These are phyloP conservation scores for Gremmenia infestans DNA, from an alignment of 2,329 filamentous ascomycete genomes.

Conservation along the genomic window DNA sequence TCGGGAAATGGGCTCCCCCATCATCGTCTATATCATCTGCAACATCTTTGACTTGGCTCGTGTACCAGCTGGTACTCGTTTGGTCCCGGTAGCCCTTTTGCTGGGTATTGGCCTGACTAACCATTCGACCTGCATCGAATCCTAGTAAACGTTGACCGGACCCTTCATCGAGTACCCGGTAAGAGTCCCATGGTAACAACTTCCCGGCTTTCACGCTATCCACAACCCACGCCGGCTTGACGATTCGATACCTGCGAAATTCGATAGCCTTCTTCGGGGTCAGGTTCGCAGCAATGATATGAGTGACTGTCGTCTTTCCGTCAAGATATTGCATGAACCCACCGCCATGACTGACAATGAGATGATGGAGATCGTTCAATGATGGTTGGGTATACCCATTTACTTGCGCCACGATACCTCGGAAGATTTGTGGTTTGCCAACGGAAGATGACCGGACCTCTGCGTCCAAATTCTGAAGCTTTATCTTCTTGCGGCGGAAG, in stretches of 20 bases:
- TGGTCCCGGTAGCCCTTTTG: conserved; percentile 72
- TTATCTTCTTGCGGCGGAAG: conserved; percentile 92
- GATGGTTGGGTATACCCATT: conserved; percentile 96
- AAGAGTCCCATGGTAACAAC: conserved; percentile 80
- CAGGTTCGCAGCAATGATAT: conserved; percentile 86
- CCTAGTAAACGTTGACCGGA: conserved; percentile 72
- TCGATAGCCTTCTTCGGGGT: conserved; percentile 92
- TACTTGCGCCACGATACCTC: conserved; percentile 83
- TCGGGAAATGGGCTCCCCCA: conserved; percentile 32
- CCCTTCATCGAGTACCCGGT: conserved; percentile 80
- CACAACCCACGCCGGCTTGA: conserved; percentile 90
- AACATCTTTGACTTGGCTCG: conserved; percentile 55
- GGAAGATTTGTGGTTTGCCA: conserved; percentile 81
- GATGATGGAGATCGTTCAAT: conserved; percentile 77
- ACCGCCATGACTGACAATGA: conserved; percentile 91
- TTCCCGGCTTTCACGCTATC: conserved; percentile 81
- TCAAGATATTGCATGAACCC: conserved; percentile 93
- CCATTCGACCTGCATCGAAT: conserved; percentile 56
- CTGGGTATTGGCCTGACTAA: conserved; percentile 59
- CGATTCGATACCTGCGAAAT: conserved; percentile 81
- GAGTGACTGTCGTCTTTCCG: conserved; percentile 89
- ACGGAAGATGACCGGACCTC: conserved; percentile 65
- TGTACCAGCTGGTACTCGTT: conserved; percentile 78
- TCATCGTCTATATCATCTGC: conserved; percentile 39
- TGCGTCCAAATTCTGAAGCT: conserved; percentile 89